Evolutionary conservation across 371 early-diverging fungal species (phyloP).

Genomic region (Mortierella sp.): DNA sequence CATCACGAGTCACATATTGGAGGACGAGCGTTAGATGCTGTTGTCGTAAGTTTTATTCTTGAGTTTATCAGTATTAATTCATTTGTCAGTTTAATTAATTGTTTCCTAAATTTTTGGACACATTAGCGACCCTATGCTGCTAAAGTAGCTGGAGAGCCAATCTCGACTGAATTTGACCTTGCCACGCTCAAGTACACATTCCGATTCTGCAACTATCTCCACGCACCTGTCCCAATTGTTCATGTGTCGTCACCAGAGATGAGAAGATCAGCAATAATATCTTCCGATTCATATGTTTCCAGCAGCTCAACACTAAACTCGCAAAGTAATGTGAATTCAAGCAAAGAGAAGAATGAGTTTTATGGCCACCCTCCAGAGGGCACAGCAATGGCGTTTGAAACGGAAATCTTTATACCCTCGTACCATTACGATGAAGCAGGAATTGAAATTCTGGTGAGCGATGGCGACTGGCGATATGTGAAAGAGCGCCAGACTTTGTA

Average conservation of each 20-base stretch:
- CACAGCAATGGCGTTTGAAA: slow-evolving; percentile 51
- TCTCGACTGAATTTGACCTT: slow-evolving; percentile 69
- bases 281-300: slow-evolving; percentile 6
- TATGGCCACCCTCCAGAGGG: slow-evolving; percentile 43
- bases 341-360: slow-evolving; percentile 12
- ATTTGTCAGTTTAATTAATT: background rate
- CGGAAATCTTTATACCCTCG: slow-evolving; percentile 80
- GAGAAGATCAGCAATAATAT: background rate
- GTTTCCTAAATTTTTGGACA: background rate
- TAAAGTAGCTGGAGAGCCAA: slow-evolving; percentile 81
- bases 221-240: slow-evolving; percentile 35
- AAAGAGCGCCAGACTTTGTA: slow-evolving; percentile 75
- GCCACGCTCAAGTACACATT: slow-evolving; percentile 68
- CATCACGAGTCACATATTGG: slow-evolving; percentile 72
- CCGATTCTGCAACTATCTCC: slow-evolving; percentile 59
- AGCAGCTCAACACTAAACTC: slow-evolving; percentile 3
- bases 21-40: slow-evolving; percentile 85
- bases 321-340: background rate
- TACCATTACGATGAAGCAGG: slow-evolving; percentile 72
- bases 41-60: slow-evolving; percentile 63
- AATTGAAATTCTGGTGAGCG: slow-evolving; percentile 67
- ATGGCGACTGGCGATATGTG: slow-evolving; percentile 78
- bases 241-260: slow-evolving; percentile 32
- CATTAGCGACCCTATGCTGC: slow-evolving; percentile 82
- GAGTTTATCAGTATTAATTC: background rate